phyloP scores from a whole-genome alignment of 2,329 filamentous ascomycete genomes.

The Myriosclerotinia curreyana region DNA sequence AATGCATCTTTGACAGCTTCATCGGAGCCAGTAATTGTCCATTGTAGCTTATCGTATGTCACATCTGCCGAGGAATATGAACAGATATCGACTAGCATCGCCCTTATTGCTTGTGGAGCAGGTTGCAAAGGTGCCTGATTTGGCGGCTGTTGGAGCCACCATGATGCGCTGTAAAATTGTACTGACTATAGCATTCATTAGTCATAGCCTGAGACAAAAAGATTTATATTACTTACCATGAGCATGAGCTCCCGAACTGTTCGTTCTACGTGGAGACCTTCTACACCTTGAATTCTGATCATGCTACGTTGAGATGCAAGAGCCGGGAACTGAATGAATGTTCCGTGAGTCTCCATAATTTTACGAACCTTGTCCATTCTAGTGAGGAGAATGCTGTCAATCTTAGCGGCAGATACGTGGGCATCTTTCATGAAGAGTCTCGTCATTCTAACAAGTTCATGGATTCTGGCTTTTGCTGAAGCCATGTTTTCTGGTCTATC shows the following conservation, averaged over 20 bases:
- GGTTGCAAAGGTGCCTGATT: constrained; percentile 44
- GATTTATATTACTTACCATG: constrained; percentile 56
- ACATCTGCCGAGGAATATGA: constrained; percentile 94
- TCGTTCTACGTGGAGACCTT: constrained; percentile 90
- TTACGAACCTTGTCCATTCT: constrained; percentile 95
- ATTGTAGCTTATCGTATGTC: constrained; percentile 89
- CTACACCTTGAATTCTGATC: constrained; percentile 87
- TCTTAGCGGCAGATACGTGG: constrained; percentile 83
- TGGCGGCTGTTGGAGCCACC: constrained; percentile 70
- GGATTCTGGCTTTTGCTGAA: constrained; percentile 85
- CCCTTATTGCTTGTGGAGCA: constrained; percentile 56
- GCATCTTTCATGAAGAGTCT: constrained; percentile 92
- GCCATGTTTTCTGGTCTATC: constrained; percentile 81
- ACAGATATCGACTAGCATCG: constrained; percentile 94
- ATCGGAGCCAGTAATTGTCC: constrained; percentile 92
- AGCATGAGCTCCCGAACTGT: constrained; percentile 96
- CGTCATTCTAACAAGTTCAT: constrained; percentile 76
- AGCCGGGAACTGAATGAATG: constrained; percentile 87
- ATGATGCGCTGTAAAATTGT: constrained; percentile 96
- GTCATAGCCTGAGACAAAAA: constrained; percentile 20
- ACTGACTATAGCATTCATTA: constrained; percentile 61
- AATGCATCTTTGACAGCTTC: constrained; percentile 95
- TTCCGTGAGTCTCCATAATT: constrained; percentile 95
- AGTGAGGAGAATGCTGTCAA: constrained; percentile 88
- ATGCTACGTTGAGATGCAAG: constrained; percentile 80